phyloP scores from a whole-genome alignment of 257 asterid genomes.

The Schizonepeta tenuifolia region DNA sequence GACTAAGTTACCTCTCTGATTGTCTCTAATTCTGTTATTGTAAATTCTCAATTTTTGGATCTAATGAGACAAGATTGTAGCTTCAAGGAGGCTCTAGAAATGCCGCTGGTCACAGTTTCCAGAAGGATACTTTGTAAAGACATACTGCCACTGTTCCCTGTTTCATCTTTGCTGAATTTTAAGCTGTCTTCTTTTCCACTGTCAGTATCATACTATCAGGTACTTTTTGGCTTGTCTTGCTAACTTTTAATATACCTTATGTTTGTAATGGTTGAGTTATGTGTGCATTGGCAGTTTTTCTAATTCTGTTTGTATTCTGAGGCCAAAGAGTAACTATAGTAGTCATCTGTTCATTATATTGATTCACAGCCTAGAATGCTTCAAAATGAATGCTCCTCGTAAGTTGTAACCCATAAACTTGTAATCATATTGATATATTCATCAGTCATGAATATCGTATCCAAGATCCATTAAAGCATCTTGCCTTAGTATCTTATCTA shows the following conservation, averaged over 20 bases:
- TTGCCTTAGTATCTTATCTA: background rate
- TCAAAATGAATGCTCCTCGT: background rate
- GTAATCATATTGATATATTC: conserved; percentile 1
- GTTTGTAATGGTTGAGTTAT: background rate
- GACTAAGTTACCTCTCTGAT: background rate
- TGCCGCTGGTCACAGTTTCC: conserved; percentile 87
- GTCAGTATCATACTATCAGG: conserved; percentile 84
- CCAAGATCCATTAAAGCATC: conserved; percentile 13
- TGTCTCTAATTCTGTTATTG: conserved; percentile 20
- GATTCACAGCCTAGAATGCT: conserved; percentile 13
- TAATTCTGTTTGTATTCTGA: background rate
- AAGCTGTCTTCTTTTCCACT: conserved; percentile 49
- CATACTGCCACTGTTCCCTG: conserved; percentile 85
- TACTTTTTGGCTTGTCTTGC: conserved; percentile 33
- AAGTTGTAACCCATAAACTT: conserved; percentile 16
- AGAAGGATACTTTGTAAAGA: conserved; percentile 70
- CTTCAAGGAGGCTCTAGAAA: conserved; percentile 86
- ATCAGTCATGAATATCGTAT: conserved; percentile 5
- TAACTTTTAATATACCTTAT: conserved; percentile 8
- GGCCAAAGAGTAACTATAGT: background rate
- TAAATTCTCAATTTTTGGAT: conserved; percentile 32
- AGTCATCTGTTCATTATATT: conserved; percentile 1
- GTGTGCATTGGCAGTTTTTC: conserved; percentile 10
- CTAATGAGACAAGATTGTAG: conserved; percentile 50
- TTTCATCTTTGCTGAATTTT: conserved; percentile 44